Base-by-base conservation (phyloP, 2,329 filamentous ascomycete genomes). In the Aspergillus hortae region DNA sequence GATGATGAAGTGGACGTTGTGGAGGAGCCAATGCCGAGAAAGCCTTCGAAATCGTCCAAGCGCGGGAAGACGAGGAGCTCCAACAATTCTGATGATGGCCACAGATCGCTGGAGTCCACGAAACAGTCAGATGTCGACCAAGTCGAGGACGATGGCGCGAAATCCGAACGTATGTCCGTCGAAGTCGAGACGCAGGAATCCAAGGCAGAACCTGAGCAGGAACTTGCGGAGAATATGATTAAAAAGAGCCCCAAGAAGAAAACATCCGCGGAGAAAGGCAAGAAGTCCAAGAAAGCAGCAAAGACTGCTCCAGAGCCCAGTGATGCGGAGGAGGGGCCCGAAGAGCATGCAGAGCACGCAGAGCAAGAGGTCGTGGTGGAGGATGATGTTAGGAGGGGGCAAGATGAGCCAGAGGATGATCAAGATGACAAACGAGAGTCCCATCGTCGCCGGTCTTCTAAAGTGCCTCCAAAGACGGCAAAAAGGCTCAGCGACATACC, bases 401-500 rank as follows among this genome's bases (percentile, higher is more conserved):
- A 62, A 36, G 48, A 38, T n/a, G 56, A 61, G 32, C 57, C 60
- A 48, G 51, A 55, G 59, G 23, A 46, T 14, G 54, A 52, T 19
- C 49, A 46, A 44, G 61, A 58, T 3, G 51, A 55, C 7, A 54
- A 56, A 30, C 55, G 53, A 25, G 52, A 43, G 15, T 49, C 56
- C 32, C 44, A 55, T 19, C 58, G 55, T 36, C 59, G 62, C 21
- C 59, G 61, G 41, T 67, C 59, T 4, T 63, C 64, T 0, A 61
- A 56, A 33, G 58, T 66, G 11, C 69, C 69, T 27, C 66, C 67
- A 2, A 72, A 72, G 53, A 72, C 69, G 11, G 51, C 58, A 4
- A 67, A 70, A 51, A 59, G 69, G 48, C 72, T 67, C 43, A 72
- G 69, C 48, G 68, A 72, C 46, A 67, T 72, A 36, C 66, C 69